Evolutionary conservation across 2,329 filamentous ascomycete genomes (phyloP).

Genomic region (Leptographium galeiforme): DNA sequence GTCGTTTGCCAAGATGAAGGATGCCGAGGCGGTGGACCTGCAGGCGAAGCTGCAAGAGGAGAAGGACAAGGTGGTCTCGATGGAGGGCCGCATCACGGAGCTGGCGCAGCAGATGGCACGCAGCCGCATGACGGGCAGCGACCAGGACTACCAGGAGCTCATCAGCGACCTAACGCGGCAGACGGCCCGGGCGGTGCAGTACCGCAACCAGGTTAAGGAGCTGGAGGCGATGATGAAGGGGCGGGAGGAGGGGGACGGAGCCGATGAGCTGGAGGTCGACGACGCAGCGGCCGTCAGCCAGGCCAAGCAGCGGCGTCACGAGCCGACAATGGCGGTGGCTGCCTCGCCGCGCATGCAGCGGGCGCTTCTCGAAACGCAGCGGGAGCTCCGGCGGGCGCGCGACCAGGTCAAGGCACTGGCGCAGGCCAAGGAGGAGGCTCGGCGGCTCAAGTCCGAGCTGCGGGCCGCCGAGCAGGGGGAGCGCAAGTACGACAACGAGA

Average conservation of each 20-base stretch:
- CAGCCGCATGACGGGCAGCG: conserved; percentile 22
- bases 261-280: conserved; percentile 16
- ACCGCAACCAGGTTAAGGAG: conserved; percentile 45
- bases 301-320: neutral
- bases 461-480: conserved; percentile 31
- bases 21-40: conserved; percentile 54
- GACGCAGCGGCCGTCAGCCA: neutral
- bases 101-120: conserved; percentile 42
- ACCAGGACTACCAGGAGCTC: conserved; percentile 32
- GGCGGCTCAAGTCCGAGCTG: conserved; percentile 36
- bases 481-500: conserved; percentile 23
- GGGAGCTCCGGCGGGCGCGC: conserved; percentile 40
- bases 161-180: conserved; percentile 42
- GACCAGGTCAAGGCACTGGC: conserved; percentile 39
- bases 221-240: conserved; percentile 37
- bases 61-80: conserved; percentile 46
- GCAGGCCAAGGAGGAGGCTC: conserved; percentile 38
- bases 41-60: conserved; percentile 54
- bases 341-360: conserved; percentile 37
- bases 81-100: conserved; percentile 50
- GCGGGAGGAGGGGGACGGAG: conserved; percentile 18
- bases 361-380: conserved; percentile 37
- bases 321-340: conserved; percentile 20
- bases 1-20: conserved; percentile 66
- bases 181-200: conserved; percentile 42